These are phyloP conservation scores for Stagonosporopsis cucurbitacearum DNA, from an alignment of 2,329 filamentous ascomycete species.

Conservation along the genomic window DNA sequence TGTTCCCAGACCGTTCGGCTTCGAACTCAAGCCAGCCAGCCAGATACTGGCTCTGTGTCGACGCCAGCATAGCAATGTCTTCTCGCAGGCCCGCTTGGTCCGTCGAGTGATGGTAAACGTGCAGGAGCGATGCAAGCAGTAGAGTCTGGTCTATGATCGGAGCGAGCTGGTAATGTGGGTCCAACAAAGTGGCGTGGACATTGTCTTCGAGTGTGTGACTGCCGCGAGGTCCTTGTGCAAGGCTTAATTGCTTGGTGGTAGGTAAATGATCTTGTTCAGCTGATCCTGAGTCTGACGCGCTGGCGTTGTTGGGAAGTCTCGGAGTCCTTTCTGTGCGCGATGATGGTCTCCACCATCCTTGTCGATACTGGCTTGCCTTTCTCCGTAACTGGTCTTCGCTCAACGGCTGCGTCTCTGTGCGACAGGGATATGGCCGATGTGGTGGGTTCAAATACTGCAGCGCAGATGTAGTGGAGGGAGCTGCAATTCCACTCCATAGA, in stretches of 20 bases:
- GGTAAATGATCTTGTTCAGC: neutral
- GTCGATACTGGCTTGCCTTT: constrained; percentile 24
- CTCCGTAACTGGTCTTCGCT: constrained; percentile 24
- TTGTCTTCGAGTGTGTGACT: neutral
- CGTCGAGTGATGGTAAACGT: constrained; percentile 21
- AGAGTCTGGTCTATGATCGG: constrained; percentile 24
- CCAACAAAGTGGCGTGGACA: neutral
- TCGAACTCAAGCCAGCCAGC: constrained; percentile 24
- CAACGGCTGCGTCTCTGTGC: neutral
- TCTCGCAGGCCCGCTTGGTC: constrained; percentile 23
- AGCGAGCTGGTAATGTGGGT: constrained; percentile 8
- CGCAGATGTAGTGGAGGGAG: neutral
- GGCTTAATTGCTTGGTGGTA: too few species aligned
- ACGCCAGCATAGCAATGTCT: constrained; percentile 28
- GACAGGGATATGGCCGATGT: neutral
- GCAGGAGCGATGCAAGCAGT: constrained; percentile 24
- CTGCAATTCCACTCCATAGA: neutral
- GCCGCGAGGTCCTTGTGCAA: neutral
- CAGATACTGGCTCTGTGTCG: constrained; percentile 23
- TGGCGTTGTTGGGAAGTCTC: neutral
- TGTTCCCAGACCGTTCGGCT: neutral
- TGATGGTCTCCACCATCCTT: constrained; percentile 11
- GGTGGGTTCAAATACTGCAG: neutral
- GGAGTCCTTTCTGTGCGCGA: neutral
- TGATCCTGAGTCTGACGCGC: neutral